Evolutionary conservation across 805 yeast genomes (phyloP).

Genomic region (Candida alai): DNA sequence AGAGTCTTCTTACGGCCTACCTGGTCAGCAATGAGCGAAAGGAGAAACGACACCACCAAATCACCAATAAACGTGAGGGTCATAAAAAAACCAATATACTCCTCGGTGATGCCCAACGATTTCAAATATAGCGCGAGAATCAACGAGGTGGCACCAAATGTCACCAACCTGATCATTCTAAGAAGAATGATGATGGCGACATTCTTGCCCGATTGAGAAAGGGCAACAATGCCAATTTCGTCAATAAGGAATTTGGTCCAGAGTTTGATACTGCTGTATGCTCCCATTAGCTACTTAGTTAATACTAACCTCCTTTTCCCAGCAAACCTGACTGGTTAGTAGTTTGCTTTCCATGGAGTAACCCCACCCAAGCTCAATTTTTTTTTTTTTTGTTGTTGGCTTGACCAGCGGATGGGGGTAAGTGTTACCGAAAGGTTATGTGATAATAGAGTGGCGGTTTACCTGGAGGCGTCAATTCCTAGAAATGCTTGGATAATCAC

Average conservation of each 20-base stretch:
- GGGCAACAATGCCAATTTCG: constrained; percentile 35
- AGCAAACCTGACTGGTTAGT: too few species aligned
- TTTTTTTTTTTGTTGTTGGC: too few species aligned
- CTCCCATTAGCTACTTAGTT: too few species aligned
- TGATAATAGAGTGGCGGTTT: too few species aligned
- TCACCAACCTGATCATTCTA: constrained; percentile 32
- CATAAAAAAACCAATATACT: constrained; percentile 47
- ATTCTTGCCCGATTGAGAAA: constrained; percentile 26
- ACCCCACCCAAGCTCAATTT: too few species aligned
- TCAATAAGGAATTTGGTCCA: constrained; percentile 14
- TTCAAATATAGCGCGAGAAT: constrained; percentile 44
- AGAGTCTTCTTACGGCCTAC: constrained; percentile 44
- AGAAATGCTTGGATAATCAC: too few species aligned
- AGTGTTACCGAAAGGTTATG: too few species aligned
- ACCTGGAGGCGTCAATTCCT: too few species aligned
- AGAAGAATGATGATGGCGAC: constrained; percentile 28
- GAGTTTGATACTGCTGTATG: constrained; percentile 1
- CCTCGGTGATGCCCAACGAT: constrained; percentile 37
- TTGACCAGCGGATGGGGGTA: too few species aligned
- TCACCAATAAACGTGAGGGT: constrained; percentile 50
- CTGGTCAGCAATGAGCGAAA: constrained; percentile 44
- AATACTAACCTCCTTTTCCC: too few species aligned
- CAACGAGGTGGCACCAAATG: constrained; percentile 36
- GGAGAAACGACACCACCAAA: constrained; percentile 42
- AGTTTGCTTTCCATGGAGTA: too few species aligned